phyloP scores from a whole-genome alignment of 306 rosid species.

The Amphicarpaea edgeworthii region DNA sequence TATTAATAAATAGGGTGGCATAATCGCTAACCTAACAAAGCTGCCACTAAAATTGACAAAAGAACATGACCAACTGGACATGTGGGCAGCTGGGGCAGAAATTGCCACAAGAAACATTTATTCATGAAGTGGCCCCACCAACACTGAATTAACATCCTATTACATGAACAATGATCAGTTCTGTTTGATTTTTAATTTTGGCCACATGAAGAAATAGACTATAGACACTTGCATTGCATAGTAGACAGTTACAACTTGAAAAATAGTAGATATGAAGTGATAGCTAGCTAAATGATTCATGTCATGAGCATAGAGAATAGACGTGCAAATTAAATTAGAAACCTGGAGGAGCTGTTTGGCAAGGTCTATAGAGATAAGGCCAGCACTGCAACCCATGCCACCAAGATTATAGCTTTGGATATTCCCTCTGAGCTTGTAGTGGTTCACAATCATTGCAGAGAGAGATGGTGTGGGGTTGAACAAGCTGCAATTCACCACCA shows the following conservation, averaged over 20 bases:
- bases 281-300: background rate
- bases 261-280: slow-evolving; percentile 13
- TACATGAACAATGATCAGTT: background rate
- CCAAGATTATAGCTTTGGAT: slow-evolving; percentile 81
- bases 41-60: slow-evolving; percentile 50
- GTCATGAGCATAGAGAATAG: background rate
- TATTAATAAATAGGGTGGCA: slow-evolving; percentile 49
- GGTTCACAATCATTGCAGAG: slow-evolving; percentile 91
- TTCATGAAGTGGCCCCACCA: slow-evolving; percentile 20
- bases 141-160: background rate
- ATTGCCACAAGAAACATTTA: background rate
- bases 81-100: slow-evolving; percentile 29
- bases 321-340: slow-evolving; percentile 34
- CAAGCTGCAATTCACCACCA: slow-evolving; percentile 90
- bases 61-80: slow-evolving; percentile 30
- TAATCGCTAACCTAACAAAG: slow-evolving; percentile 38
- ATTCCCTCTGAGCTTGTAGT: slow-evolving; percentile 79
- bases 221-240: slow-evolving; percentile 4
- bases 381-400: slow-evolving; percentile 99
- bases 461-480: slow-evolving; percentile 93
- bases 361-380: slow-evolving; percentile 90
- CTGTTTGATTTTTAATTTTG: slow-evolving; percentile 7
- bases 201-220: background rate
- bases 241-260: background rate
- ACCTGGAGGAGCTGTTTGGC: slow-evolving; percentile 96